These are phyloP conservation scores for Debaryomyces robertsiae DNA, from an alignment of 1,139 yeast genomes.

Conservation along the genomic window DNA sequence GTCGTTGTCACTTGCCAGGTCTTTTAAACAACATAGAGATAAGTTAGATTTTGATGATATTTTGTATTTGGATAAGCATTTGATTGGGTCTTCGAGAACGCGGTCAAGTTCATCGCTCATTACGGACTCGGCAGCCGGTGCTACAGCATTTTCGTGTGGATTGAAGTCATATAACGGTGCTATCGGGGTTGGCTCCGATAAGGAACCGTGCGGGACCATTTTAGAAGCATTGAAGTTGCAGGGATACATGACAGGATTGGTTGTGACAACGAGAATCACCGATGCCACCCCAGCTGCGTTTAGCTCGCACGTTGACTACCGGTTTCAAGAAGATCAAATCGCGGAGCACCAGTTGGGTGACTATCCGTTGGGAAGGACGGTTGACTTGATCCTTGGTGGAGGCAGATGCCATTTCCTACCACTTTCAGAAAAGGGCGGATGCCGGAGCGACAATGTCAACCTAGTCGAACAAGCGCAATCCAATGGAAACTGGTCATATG, in stretches of 20 bases:
- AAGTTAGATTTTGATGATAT: slow-evolving; percentile 52
- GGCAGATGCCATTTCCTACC: slow-evolving; percentile 80
- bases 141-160: slow-evolving; percentile 85
- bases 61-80: slow-evolving; percentile 61
- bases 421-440: slow-evolving; percentile 46
- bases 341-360: slow-evolving; percentile 85
- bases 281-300: slow-evolving; percentile 89
- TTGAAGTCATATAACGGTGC: slow-evolving; percentile 83
- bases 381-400: slow-evolving; percentile 86
- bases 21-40: slow-evolving; percentile 62
- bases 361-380: slow-evolving; percentile 72
- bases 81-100: slow-evolving; percentile 79
- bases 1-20: slow-evolving; percentile 71
- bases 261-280: slow-evolving; percentile 76
- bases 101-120: slow-evolving; percentile 69
- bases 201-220: slow-evolving; percentile 75
- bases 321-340: slow-evolving; percentile 78
- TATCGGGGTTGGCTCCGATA: slow-evolving; percentile 67
- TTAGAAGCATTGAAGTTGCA: slow-evolving; percentile 78
- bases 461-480: slow-evolving; percentile 60
- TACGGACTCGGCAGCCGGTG: slow-evolving; percentile 94
- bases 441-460: slow-evolving; percentile 67
- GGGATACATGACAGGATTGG: slow-evolving; percentile 81
- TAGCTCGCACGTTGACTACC: slow-evolving; percentile 69
- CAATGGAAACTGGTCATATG: slow-evolving; percentile 66